Conservation (phyloP, 1,139 yeast species). For the Entelexis sorbosivorans region DNA sequence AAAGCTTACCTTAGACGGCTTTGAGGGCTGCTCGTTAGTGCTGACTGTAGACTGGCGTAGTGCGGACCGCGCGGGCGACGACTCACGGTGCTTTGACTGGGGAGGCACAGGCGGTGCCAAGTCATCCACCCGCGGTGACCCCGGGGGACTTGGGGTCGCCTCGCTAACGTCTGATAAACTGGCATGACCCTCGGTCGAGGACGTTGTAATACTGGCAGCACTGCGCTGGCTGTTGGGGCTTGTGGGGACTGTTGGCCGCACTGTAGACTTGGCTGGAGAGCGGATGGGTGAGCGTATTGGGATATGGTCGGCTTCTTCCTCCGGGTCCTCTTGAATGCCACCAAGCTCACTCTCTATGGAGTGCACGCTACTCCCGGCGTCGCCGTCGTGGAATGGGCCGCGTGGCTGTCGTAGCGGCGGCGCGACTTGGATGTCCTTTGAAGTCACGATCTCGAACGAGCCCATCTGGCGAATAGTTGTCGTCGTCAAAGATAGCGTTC, state of each 20-base stretch:
- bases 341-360: conserved; percentile 30
- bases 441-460: conserved; percentile 31
- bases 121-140: not conserved
- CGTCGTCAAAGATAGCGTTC: conserved; percentile 33
- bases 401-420: conserved; percentile 10
- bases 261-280: not conserved
- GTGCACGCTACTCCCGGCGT: conserved; percentile 23
- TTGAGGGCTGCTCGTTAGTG: not conserved
- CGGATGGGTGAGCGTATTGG: conserved; percentile 4
- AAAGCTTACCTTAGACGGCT: conserved; percentile 15
- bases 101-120: conserved; percentile 9
- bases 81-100: conserved; percentile 14
- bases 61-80: conserved; percentile 21
- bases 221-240: not conserved
- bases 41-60: conserved; percentile 9
- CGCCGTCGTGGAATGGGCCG: conserved; percentile 6
- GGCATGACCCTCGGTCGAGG: not conserved
- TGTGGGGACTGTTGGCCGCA: not conserved
- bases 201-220: not conserved
- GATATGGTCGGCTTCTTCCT: conserved; percentile 8
- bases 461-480: conserved; percentile 33
- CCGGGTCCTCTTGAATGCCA: conserved; percentile 29
- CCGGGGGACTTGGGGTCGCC: conserved; percentile 10
- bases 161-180: conserved; percentile 10
- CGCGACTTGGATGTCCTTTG: conserved; percentile 28